Evolutionary conservation across 306 rosid genomes (phyloP).

Genomic region (Crataegus laevigata): DNA sequence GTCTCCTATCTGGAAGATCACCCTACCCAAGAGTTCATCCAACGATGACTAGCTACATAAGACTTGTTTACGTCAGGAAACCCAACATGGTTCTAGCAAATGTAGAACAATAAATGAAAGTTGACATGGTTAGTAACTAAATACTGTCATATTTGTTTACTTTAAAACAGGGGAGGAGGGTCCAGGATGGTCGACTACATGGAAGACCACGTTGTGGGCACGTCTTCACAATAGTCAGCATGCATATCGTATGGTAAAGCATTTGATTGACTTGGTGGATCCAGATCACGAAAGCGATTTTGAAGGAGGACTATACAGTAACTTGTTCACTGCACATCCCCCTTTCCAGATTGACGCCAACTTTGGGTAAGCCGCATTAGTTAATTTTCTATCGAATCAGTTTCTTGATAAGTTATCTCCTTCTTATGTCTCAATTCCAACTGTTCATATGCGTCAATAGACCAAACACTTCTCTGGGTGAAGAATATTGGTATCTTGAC

Average conservation of each 20-base stretch:
- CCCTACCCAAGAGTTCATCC: not conserved
- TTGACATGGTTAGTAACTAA: not conserved
- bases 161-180: conserved; percentile 73
- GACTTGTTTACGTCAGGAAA: not conserved
- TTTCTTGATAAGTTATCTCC: not conserved
- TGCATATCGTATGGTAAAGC: conserved; percentile 84
- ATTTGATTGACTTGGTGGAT: conserved; percentile 71
- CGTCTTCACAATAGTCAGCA: conserved; percentile 80
- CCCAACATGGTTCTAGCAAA: not conserved
- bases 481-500: no score
- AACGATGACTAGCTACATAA: not conserved
- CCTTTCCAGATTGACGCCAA: conserved; percentile 98
- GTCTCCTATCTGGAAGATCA: not conserved
- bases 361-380: conserved; percentile 58
- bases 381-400: not conserved
- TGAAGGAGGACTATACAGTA: conserved; percentile 92
- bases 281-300: conserved; percentile 60
- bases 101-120: not conserved
- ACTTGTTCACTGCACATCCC: conserved; percentile 82
- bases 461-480: not conserved
- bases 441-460: not conserved
- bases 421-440: not conserved
- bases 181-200: conserved; percentile 97
- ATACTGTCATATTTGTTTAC: not conserved
- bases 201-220: conserved; percentile 86